Evolutionary conservation across 108 stramenopile genomes (phyloP).

Genomic region (Schizochytrium sp.): DNA sequence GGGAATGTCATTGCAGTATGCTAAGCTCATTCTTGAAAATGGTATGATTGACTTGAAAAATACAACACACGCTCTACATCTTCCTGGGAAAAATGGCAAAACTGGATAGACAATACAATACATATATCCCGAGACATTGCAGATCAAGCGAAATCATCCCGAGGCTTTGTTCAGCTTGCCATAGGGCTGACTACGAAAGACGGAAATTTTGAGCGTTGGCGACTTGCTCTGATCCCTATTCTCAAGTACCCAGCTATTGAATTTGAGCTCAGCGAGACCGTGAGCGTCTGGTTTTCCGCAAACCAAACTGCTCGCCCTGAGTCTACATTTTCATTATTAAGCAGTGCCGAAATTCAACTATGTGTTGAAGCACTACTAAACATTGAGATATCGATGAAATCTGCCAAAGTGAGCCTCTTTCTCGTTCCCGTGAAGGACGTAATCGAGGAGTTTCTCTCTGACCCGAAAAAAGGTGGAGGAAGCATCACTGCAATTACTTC

Average conservation of each 20-base stretch:
- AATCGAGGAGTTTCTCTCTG: not conserved
- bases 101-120: too few species aligned
- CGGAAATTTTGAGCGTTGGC: not conserved
- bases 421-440: not conserved
- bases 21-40: too few species aligned
- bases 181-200: too few species aligned
- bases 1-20: too few species aligned
- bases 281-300: slow-evolving; percentile 8
- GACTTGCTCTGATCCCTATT: not conserved
- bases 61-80: too few species aligned
- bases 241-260: not conserved
- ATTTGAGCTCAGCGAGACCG: not conserved
- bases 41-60: too few species aligned
- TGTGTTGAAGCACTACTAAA: not conserved
- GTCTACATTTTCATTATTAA: not conserved
- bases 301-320: not conserved
- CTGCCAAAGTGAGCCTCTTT: not conserved
- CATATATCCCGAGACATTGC: too few species aligned
- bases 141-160: too few species aligned
- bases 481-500: too few species aligned
- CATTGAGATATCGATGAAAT: not conserved
- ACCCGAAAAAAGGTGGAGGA: not conserved
- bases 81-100: too few species aligned
- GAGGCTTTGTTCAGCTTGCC: too few species aligned
- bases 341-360: not conserved